Percentiles rank a stretch among this genome's conserved stretches.
Conservation (phyloP, 2,329 filamentous ascomycete genomes). For the Leptographium lundbergii region DNA sequence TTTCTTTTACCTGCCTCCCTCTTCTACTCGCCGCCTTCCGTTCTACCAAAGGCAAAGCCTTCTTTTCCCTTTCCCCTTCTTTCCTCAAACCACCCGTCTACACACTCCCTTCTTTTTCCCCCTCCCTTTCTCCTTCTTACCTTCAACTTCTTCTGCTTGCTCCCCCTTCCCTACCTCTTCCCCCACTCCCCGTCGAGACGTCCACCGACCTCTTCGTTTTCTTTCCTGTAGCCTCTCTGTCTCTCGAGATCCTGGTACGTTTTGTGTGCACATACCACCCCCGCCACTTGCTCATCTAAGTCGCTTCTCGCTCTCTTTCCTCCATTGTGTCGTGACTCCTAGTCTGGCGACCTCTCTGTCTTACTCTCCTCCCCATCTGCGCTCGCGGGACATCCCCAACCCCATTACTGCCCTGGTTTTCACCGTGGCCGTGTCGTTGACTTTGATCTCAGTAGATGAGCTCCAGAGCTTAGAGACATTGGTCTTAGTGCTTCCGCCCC, state of each 20-base stretch:
- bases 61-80: slow-evolving; percentile 10
- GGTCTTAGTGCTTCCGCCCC: slow-evolving; percentile 3
- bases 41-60: slow-evolving; percentile 7
- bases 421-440: not conserved
- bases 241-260: slow-evolving; percentile 6
- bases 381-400: not conserved
- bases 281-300: slow-evolving; percentile 4
- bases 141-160: slow-evolving; percentile 10
- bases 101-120: slow-evolving; percentile 9
- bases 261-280: not conserved
- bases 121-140: slow-evolving; percentile 6
- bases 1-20: slow-evolving; percentile 12
- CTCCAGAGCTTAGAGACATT: slow-evolving; percentile 5
- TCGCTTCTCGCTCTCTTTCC: slow-evolving; percentile 19
- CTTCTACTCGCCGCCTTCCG: slow-evolving; percentile 5
- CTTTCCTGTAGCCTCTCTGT: slow-evolving; percentile 20
- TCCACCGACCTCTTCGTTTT: slow-evolving; percentile 16
- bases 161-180: slow-evolving; percentile 8
- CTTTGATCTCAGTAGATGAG: slow-evolving; percentile 2
- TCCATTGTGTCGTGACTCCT: not conserved
- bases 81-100: slow-evolving; percentile 7
- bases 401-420: not conserved
- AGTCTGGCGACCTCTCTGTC: not conserved
- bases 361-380: not conserved
- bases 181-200: slow-evolving; percentile 6